Evolutionary conservation across 2,329 filamentous ascomycete genomes (phyloP), one percentile per base, ranked within the genome.

Genomic region (Corinectria fuckeliana): DNA sequence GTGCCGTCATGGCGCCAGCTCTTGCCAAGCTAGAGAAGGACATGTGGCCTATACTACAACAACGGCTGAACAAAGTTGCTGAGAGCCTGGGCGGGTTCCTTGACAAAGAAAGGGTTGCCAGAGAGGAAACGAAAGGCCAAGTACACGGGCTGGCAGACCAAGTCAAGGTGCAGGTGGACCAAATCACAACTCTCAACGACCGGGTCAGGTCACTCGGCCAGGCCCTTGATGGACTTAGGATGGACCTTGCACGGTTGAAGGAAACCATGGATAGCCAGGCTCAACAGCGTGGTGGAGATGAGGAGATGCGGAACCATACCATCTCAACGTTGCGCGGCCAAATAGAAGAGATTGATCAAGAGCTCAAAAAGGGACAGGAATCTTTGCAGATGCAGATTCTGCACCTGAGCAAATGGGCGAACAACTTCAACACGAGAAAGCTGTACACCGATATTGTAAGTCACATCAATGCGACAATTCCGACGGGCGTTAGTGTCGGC

Each of bases 391-490:
- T 76, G 36, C 70, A 78, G 44, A 28, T 82, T 4, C 66, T 65
- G 18, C 69, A 75, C 1, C 63, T 88, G 7, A 78, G 83, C 65
- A 55, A 60, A 0, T 83, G 82, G 60, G 85, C 79, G 59, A 80
- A 79, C 55, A 84, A 82, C 62, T 69, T 88, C 7, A 76, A 69
- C 18, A 80, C 81, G 1, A 78, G 75, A 44, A 65, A 72, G 2
- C 70, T 84, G 23, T 78, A 77, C 13, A 71, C 75, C 5, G 71
- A 71, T 1, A 80, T 85, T 8, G 63, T 80, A 4, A 69, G 70
- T 1, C 70, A 78, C 11, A 70, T 82, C 25, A 71, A 74, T 38
- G 59, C 53, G 3, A 69, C 67, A 23, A 23, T 74, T 5, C 71
- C 74, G 42, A 45, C 16, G 7, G n/a, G 25, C 2, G 57, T 49